These are phyloP conservation scores for Saprolegnia parasitica DNA, from an alignment of 352 stramenopile genomes.

Conservation along the genomic window DNA sequence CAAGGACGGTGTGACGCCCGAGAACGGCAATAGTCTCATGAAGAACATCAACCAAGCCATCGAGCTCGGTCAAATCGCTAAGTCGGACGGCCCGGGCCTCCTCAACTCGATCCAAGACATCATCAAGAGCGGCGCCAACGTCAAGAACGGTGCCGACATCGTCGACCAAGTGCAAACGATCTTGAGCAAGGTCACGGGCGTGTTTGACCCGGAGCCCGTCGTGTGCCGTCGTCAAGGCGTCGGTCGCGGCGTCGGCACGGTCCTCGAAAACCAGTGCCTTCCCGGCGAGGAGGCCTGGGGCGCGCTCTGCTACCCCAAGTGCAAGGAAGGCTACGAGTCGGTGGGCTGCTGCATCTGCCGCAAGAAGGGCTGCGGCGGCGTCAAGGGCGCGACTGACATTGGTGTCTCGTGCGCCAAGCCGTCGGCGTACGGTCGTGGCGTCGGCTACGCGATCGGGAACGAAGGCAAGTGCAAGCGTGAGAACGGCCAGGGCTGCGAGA, in stretches of 20 bases:
- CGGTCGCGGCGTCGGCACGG: neutral
- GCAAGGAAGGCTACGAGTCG: conserved; percentile 21
- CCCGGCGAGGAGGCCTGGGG: conserved; percentile 15
- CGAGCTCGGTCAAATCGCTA: neutral
- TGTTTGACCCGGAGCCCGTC: conserved; percentile 1
- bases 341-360: conserved; percentile 23
- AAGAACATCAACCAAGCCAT: neutral
- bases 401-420: conserved; percentile 26
- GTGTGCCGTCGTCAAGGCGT: conserved; percentile 13
- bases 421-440: conserved; percentile 6
- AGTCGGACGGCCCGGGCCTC: neutral
- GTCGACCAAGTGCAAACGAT: neutral
- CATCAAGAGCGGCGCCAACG: neutral
- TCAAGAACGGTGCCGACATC: neutral
- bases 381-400: conserved; percentile 13
- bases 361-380: conserved; percentile 24
- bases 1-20: neutral
- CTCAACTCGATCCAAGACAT: neutral
- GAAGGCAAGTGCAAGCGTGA: conserved; percentile 21
- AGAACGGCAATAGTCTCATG: conserved; percentile 1
- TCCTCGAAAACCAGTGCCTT: conserved; percentile 14
- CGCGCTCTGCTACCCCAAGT: conserved; percentile 21
- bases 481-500: conserved; percentile 22
- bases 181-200: neutral
- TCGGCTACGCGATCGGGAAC: conserved; percentile 2